Evolutionary conservation across 2,329 filamentous ascomycete genomes (phyloP), one percentile per base, ranked within the genome.

Genomic region (Pochonia chlamydosporia): DNA sequence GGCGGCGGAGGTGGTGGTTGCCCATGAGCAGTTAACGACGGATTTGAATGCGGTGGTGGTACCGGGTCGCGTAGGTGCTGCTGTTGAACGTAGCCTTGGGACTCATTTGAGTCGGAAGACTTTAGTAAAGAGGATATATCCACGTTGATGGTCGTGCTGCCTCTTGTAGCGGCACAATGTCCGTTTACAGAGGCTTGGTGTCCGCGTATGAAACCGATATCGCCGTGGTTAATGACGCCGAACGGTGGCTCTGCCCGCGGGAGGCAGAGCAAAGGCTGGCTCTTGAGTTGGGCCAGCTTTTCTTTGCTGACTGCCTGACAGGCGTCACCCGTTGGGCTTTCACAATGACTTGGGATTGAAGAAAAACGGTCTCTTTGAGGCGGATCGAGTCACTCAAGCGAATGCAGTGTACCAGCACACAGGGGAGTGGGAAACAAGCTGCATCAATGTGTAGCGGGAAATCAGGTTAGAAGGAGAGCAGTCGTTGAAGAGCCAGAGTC

Each of bases 71-170:
- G 23, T 52, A 56, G 63, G 46, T 51, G 46, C 49, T 51, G 46
- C 49, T 59, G 63, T 40, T 53, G 58, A 54, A 67, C 67, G 59
- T 74, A 72, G 52, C 69, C 68, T 58, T 75, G 75, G 67, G 84
- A 83, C 78, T 87, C 84, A 78, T 82, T 73, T 70, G 85, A 84
- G 78, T 82, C 82, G 64, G 82, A 73, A 64, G 77, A 79, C 78
- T 91, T 88, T 70, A 96, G 80, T 57, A 96, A 81, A 57, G 86
- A 84, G 70, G 87, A 82, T 86, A 96, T 95, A 91, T 96, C 90
- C 90, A 96, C 85, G 80, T 77, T 91, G 82, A 75, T 81, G 79
- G 76, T 76, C 63, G 54, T 48, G 46, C 51, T 51, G 49, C 56
- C 56, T 49, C 56, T 55, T 54, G 51, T 56, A 51, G 53, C 54